A percentile compares a stretch with the other conserved stretches of the same genome.
phyloP scores from a whole-genome alignment of 2,329 filamentous ascomycete species.

The Xylariaceae sp. region DNA sequence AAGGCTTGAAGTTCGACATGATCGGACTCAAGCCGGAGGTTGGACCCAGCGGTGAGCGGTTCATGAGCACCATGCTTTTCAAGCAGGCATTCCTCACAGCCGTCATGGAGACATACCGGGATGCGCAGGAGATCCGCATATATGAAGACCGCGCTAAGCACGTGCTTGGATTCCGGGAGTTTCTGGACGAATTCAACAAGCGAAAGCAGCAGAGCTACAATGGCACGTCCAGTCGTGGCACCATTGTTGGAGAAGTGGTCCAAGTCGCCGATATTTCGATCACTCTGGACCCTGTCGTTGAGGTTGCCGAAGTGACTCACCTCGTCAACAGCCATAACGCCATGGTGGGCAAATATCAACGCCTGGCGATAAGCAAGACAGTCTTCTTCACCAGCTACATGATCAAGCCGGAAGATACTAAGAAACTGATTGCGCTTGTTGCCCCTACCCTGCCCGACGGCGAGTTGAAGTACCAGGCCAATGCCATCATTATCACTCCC shows the following conservation, averaged over 20 bases:
- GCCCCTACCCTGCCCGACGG: slow-evolving; percentile 58
- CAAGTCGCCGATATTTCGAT: slow-evolving; percentile 75
- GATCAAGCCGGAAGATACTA: slow-evolving; percentile 65
- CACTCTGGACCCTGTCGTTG: slow-evolving; percentile 35
- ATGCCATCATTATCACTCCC: slow-evolving; percentile 85
- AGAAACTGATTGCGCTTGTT: slow-evolving; percentile 66
- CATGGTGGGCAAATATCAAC: slow-evolving; percentile 40
- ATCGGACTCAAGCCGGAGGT: slow-evolving; percentile 79
- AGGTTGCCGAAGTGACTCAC: slow-evolving; percentile 57
- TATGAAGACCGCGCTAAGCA: slow-evolving; percentile 64
- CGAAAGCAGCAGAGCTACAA: slow-evolving; percentile 41
- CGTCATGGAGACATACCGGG: slow-evolving; percentile 77
- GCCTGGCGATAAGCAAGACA: slow-evolving; percentile 73
- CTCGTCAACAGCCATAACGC: slow-evolving; percentile 86
- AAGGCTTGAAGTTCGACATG: slow-evolving; percentile 80
- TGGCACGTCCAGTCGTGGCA: slow-evolving; percentile 50
- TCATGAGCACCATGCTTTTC: slow-evolving; percentile 81
- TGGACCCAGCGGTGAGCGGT: slow-evolving; percentile 72
- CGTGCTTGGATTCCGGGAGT: slow-evolving; percentile 78
- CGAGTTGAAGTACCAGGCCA: slow-evolving; percentile 76
- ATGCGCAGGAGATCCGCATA: slow-evolving; percentile 75
- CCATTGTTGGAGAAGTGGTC: slow-evolving; percentile 73
- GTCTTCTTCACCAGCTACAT: slow-evolving; percentile 93
- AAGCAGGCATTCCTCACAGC: slow-evolving; percentile 80
- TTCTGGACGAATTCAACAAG: slow-evolving; percentile 72